phyloP scores from a whole-genome alignment of 768 basidiomycete genomes.

The Boletus rubropictus region DNA sequence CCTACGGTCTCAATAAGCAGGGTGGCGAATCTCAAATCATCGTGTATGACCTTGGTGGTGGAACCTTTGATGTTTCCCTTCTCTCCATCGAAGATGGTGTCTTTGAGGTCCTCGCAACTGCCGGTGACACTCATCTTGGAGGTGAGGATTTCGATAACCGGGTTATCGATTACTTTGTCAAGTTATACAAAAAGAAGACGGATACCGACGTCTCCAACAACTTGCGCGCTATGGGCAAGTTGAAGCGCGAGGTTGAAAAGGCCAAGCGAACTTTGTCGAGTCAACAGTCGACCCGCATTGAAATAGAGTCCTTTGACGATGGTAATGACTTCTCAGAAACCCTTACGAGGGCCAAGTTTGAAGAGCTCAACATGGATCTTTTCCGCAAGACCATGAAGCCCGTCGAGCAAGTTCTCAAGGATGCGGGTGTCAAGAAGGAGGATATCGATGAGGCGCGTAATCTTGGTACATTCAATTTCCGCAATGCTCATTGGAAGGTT shows the following conservation, averaged over 20 bases:
- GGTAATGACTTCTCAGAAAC: slow-evolving; percentile 98
- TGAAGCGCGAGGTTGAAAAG: slow-evolving; percentile 91
- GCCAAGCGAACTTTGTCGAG: slow-evolving; percentile 89
- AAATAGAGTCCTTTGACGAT: slow-evolving; percentile 93
- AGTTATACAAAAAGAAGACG: slow-evolving; percentile 88
- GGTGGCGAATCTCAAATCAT: slow-evolving; percentile 91
- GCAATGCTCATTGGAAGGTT: not conserved
- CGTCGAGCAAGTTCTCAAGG: slow-evolving; percentile 97
- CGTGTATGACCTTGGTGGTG: slow-evolving; percentile 97
- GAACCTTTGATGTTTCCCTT: slow-evolving; percentile 98
- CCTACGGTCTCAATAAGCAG: slow-evolving; percentile 97
- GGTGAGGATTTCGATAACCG: slow-evolving; percentile 97
- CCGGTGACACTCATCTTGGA: slow-evolving; percentile 92
- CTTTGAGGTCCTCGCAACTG: slow-evolving; percentile 85
- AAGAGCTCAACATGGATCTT: slow-evolving; percentile 97
- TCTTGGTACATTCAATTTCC: not conserved
- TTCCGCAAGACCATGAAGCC: slow-evolving; percentile 99
- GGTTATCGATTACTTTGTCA: slow-evolving; percentile 84
- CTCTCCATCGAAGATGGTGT: slow-evolving; percentile 92
- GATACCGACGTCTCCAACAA: slow-evolving; percentile 78
- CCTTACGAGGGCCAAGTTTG: slow-evolving; percentile 96
- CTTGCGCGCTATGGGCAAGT: slow-evolving; percentile 80
- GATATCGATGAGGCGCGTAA: slow-evolving; percentile 76
- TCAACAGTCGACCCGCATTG: slow-evolving; percentile 86
- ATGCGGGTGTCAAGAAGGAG: slow-evolving; percentile 97